These are phyloP conservation scores for Peronospora farinosa DNA, from an alignment of 352 stramenopile genomes.

Conservation along the genomic window DNA sequence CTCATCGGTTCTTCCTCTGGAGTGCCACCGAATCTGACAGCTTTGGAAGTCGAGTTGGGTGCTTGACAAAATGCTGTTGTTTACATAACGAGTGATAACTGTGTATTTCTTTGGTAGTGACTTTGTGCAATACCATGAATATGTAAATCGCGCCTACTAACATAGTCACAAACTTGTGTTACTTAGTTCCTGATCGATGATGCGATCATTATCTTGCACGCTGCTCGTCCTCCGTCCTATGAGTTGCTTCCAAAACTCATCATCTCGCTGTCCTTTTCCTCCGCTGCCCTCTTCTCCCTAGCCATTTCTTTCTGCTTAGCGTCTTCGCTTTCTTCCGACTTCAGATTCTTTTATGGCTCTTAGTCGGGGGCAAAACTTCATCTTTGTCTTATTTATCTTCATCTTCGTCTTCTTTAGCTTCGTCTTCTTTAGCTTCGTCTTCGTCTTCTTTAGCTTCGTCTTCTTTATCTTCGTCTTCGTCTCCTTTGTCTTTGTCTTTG, in stretches of 20 bases:
- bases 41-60: no score
- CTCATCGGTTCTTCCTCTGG: no score
- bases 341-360: constrained; percentile 6
- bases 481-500: constrained; percentile 1
- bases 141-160: neutral
- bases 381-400: constrained; percentile 3
- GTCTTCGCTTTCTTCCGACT: neutral
- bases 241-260: neutral
- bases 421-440: neutral
- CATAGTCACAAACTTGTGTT: constrained; percentile 11
- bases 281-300: neutral
- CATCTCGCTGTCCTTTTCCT: neutral
- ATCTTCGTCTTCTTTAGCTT: neutral
- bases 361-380: neutral
- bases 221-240: neutral
- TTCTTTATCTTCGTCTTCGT: neutral
- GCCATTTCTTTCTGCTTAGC: constrained; percentile 2
- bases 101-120: neutral
- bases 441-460: neutral
- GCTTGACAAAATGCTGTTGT: no score
- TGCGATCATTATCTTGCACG: constrained; percentile 3
- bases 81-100: neutral
- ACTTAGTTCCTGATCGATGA: constrained; percentile 10
- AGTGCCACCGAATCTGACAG: no score
- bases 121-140: neutral